These are phyloP conservation scores for Cladosporium sp. DNA, from an alignment of 2,329 filamentous ascomycete genomes.

Conservation along the genomic window DNA sequence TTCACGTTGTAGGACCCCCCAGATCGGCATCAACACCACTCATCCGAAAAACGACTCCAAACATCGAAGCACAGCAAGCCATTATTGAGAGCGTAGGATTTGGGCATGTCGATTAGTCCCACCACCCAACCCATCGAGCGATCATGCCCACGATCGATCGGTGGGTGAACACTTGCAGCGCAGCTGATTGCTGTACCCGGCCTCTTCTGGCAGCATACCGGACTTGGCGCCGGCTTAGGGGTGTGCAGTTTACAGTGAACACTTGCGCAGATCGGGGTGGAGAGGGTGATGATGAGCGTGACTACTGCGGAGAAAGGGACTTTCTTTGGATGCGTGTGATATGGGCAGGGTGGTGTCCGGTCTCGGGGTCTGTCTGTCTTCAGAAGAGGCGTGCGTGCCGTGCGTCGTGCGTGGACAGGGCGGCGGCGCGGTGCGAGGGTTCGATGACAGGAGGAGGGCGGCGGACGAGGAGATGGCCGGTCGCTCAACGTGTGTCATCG, in stretches of 20 bases:
- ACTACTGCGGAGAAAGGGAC: constrained; percentile 8
- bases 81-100: not conserved
- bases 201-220: not conserved
- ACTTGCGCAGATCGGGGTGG: constrained; percentile 5
- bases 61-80: not conserved
- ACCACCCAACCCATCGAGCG: not conserved
- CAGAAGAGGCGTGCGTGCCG: not conserved
- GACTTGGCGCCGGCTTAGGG: constrained; percentile 8
- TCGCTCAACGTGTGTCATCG: constrained; percentile 11
- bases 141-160: constrained; percentile 8
- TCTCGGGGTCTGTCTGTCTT: not conserved
- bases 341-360: not conserved
- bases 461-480: not conserved
- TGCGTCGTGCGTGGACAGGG: not conserved
- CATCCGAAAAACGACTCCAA: not conserved
- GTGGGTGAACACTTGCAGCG: not conserved
- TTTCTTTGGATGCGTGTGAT: not conserved
- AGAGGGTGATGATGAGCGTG: not conserved
- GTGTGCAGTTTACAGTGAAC: not conserved
- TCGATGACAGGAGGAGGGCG: not conserved
- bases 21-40: not conserved
- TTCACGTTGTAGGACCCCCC: not conserved
- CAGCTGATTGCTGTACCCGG: constrained; percentile 2
- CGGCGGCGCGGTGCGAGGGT: not conserved
- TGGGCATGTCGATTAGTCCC: not conserved